These are phyloP conservation scores for Rhizodiscina lignyota DNA, from an alignment of 495 filamentous ascomycete species.

Conservation along the genomic window DNA sequence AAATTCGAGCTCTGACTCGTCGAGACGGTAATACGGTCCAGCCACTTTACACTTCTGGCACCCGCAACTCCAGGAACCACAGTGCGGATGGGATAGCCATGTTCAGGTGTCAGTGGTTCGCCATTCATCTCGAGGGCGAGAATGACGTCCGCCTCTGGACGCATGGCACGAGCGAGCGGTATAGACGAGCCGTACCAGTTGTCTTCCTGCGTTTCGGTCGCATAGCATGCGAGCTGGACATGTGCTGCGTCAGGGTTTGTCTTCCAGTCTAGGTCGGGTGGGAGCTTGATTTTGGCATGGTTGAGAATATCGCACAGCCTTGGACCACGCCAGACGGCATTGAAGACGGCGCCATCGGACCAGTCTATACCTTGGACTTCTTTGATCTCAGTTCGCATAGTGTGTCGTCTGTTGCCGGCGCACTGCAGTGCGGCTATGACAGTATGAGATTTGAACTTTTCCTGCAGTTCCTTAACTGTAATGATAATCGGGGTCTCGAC, in stretches of 20 bases:
- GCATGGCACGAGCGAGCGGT: constrained; percentile 29
- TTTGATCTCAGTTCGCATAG: constrained; percentile 43
- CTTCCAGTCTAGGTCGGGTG: constrained; percentile 18
- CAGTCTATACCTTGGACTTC: constrained; percentile 48
- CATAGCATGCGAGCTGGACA: constrained; percentile 36
- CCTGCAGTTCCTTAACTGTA: constrained; percentile 7
- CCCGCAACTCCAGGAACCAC: constrained; percentile 21
- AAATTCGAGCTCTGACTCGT: constrained; percentile 14
- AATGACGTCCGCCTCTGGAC: constrained; percentile 30
- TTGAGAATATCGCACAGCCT: constrained; percentile 37
- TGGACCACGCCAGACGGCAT: constrained; percentile 41
- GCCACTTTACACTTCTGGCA: constrained; percentile 23
- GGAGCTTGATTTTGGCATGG: no score
- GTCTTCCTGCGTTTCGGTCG: constrained; percentile 34
- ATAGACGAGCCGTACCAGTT: constrained; percentile 39
- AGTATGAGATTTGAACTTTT: constrained; percentile 26
- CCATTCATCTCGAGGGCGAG: constrained; percentile 32
- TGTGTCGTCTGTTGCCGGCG: constrained; percentile 46
- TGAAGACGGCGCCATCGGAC: constrained; percentile 47
- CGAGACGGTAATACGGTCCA: constrained; percentile 18
- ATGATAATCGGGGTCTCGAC: constrained; percentile 9
- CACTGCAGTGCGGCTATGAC: constrained; percentile 42
- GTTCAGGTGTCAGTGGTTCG: constrained; percentile 17
- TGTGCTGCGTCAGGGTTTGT: constrained; percentile 17
- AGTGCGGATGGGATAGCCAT: constrained; percentile 19